phyloP scores from a whole-genome alignment of 257 asterid genomes.

The Thymus mandschuricus region DNA sequence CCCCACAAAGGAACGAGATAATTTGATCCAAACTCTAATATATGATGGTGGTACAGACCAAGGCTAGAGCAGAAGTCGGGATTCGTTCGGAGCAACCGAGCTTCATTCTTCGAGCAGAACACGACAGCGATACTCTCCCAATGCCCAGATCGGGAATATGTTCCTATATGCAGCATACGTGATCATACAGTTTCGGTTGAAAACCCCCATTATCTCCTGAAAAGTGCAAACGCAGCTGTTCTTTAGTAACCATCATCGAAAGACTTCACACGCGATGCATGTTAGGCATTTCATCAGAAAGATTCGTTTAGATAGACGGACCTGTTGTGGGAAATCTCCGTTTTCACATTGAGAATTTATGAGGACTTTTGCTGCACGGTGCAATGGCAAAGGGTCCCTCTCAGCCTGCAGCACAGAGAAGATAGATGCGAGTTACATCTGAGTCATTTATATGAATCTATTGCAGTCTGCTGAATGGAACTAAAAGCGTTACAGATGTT shows the following conservation, averaged over 20 bases:
- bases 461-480: slow-evolving; percentile 5
- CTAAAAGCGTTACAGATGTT: background rate
- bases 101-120: slow-evolving; percentile 53
- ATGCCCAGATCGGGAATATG: slow-evolving; percentile 95
- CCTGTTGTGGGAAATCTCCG: slow-evolving; percentile 98
- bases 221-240: background rate
- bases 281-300: too few species aligned
- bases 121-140: slow-evolving; percentile 67
- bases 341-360: slow-evolving; percentile 88
- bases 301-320: slow-evolving; percentile 13
- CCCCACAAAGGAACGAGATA: too few species aligned
- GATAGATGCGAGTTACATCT: background rate
- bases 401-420: slow-evolving; percentile 61
- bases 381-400: slow-evolving; percentile 83
- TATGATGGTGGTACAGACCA: slow-evolving; percentile 5
- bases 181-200: slow-evolving; percentile 88
- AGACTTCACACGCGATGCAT: too few species aligned
- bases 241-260: too few species aligned
- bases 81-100: slow-evolving; percentile 14
- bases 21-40: too few species aligned
- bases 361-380: slow-evolving; percentile 78
- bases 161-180: slow-evolving; percentile 90
- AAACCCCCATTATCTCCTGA: slow-evolving; percentile 94
- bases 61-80: slow-evolving; percentile 19
- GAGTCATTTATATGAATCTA: background rate